Evolutionary conservation across 2,329 filamentous ascomycete species (phyloP), one percentile per base, ranked within the genome.

Genomic region (Emergomyces orientalis): DNA sequence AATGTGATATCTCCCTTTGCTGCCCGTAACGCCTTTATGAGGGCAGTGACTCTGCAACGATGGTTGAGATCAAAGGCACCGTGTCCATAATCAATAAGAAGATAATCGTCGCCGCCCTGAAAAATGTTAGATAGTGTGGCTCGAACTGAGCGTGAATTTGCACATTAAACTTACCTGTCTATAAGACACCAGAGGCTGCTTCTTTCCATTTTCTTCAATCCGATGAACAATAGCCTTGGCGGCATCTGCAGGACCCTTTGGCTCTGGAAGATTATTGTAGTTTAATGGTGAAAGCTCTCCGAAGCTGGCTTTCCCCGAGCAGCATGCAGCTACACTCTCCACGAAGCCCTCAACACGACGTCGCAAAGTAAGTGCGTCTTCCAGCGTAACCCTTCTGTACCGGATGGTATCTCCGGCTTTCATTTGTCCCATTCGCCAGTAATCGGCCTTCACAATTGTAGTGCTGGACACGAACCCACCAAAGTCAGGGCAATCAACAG

Each of bases 361-460:
- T 17, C 79, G 75, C 54, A 79, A 71, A 45, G 73, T 72, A 1
- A 85, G 69, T 0, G 84, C 82, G 65, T 81, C 78, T 25, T 80
- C 74, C n/a, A 84, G 72, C 3, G 81, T 80, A 1, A 83, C 78
- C 1, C 78, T 75, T 52, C 75, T 74, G 65, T 82, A 84, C 51
- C 76, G 77, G 51, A 86, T 65, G 1, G 75, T 81, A 67, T 85
- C 81, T 3, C 84, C 84, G 2, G 85, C 80, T 65, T 83, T 84
- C 34, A 87, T 72, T 69, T 87, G 84, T 0, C 85, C 85, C 13
- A 87, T 68, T 67, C 85, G 84, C 84, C 84, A 86, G 68, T 81
- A 78, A 59, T 86, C 84, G 1, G 79, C 83, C 63, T 79, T 80
- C 37, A 84, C 77, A 14, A 85, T 76, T 0, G 84, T 86, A 1